A percentile compares a stretch with the other conserved stretches of the same genome.
Evolutionary conservation across 805 yeast genomes (phyloP).

Genomic region (Cyberlindnera mrakii): DNA sequence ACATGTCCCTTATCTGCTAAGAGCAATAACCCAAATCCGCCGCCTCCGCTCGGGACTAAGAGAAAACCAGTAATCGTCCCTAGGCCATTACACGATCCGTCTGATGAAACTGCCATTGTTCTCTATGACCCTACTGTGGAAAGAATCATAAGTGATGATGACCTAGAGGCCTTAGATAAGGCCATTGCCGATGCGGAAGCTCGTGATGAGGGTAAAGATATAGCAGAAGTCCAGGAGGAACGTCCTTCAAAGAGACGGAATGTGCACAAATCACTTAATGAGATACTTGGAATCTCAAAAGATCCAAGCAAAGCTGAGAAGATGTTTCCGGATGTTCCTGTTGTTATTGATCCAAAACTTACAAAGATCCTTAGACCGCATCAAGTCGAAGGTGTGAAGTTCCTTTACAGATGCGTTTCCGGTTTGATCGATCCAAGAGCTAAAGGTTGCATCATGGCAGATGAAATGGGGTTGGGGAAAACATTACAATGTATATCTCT

Average conservation of each 20-base stretch:
- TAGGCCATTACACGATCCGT: constrained; percentile 90
- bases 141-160: constrained; percentile 22
- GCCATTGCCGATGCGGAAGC: constrained; percentile 24
- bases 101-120: constrained; percentile 89
- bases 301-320: constrained; percentile 42
- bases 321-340: constrained; percentile 82
- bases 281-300: constrained; percentile 66
- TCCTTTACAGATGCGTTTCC: constrained; percentile 83
- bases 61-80: constrained; percentile 70
- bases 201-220: constrained; percentile 23
- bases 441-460: constrained; percentile 96
- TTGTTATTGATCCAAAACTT: constrained; percentile 86
- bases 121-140: constrained; percentile 94
- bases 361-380: constrained; percentile 88
- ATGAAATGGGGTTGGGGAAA: constrained; percentile 93
- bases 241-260: constrained; percentile 28
- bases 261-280: constrained; percentile 65
- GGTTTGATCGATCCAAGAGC: constrained; percentile 82
- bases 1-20: constrained; percentile 51
- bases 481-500: constrained; percentile 84
- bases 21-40: constrained; percentile 34
- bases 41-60: constrained; percentile 83
- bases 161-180: constrained; percentile 26
- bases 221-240: constrained; percentile 11
- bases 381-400: constrained; percentile 92